A percentile compares a stretch with the other conserved stretches of the same genome.
phyloP scores from a whole-genome alignment of 2,329 filamentous ascomycete species.

The Davidsoniella eucalypti region DNA sequence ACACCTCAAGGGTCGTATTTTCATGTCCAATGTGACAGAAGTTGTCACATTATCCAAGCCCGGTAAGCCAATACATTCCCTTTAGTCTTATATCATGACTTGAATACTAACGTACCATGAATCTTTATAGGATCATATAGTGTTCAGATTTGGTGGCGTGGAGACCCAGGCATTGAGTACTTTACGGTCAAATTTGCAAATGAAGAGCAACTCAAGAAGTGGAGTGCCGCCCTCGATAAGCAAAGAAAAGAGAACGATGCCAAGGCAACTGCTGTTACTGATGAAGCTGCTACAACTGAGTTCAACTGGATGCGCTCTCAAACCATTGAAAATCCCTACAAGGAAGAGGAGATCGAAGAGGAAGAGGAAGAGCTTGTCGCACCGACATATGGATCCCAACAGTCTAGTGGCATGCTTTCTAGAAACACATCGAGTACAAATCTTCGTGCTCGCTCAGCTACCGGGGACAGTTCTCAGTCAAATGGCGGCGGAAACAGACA shows the following conservation, averaged over 20 bases:
- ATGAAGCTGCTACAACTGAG: constrained; percentile 44
- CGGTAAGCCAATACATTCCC: constrained; percentile 37
- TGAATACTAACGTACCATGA: neutral
- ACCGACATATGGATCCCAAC: constrained; percentile 8
- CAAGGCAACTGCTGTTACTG: constrained; percentile 26
- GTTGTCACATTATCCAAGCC: constrained; percentile 76
- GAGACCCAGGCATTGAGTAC: constrained; percentile 86
- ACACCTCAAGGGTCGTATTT: constrained; percentile 91
- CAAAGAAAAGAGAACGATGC: constrained; percentile 51
- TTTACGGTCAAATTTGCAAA: constrained; percentile 89
- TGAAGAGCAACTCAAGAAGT: constrained; percentile 86
- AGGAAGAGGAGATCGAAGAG: constrained; percentile 46
- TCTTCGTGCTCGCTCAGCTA: constrained; percentile 59
- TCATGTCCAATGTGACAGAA: constrained; percentile 97
- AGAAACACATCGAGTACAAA: constrained; percentile 61
- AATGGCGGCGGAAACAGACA: constrained; percentile 39
- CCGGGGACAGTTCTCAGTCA: constrained; percentile 49
- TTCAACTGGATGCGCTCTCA: constrained; percentile 67
- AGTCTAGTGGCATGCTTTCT: constrained; percentile 23
- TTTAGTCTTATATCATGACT: neutral
- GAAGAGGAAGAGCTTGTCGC: constrained; percentile 29
- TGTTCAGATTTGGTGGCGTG: constrained; percentile 97
- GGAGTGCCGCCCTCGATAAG: constrained; percentile 62
- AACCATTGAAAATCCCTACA: constrained; percentile 68
- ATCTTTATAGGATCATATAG: constrained; percentile 59